Conservation (phyloP, 2,329 filamentous ascomycete genomes). For the Trichoderma sp. region DNA sequence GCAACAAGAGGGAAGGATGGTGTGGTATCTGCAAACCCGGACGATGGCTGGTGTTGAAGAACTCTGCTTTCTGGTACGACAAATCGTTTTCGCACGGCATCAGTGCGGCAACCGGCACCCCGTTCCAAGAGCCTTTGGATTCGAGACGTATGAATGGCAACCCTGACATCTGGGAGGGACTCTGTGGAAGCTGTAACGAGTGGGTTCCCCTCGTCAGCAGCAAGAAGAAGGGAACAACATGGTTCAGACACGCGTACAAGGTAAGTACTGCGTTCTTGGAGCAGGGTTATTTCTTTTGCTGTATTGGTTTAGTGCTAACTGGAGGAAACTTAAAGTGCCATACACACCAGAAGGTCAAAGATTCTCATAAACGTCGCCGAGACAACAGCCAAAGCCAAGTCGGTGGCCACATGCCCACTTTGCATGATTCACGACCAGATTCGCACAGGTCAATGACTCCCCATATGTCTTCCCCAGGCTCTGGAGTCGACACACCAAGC, state of each 20-base stretch:
- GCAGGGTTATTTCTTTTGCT: slow-evolving; percentile 25
- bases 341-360: slow-evolving; percentile 70
- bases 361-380: slow-evolving; percentile 66
- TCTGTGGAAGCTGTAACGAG: slow-evolving; percentile 76
- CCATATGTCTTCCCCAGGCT: slow-evolving; percentile 24
- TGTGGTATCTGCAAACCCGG: slow-evolving; percentile 86
- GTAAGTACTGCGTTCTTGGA: slow-evolving; percentile 44
- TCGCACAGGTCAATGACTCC: slow-evolving; percentile 40
- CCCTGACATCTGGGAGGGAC: slow-evolving; percentile 77
- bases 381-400: slow-evolving; percentile 59
- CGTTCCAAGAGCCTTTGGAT: slow-evolving; percentile 76
- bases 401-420: slow-evolving; percentile 41
- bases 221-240: slow-evolving; percentile 91
- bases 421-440: slow-evolving; percentile 52
- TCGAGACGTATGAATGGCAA: slow-evolving; percentile 77
- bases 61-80: slow-evolving; percentile 92
- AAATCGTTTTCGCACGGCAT: slow-evolving; percentile 89
- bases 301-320: neutral
- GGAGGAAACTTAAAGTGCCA: slow-evolving; percentile 60
- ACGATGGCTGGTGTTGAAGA: slow-evolving; percentile 84
- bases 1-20: slow-evolving; percentile 87
- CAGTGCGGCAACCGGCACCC: slow-evolving; percentile 75
- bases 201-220: slow-evolving; percentile 82
- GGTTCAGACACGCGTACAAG: slow-evolving; percentile 90
- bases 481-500: slow-evolving; percentile 13